These are phyloP conservation scores for Clarkia xantiana DNA, from an alignment of 345 rosid genomes.

Conservation along the genomic window DNA sequence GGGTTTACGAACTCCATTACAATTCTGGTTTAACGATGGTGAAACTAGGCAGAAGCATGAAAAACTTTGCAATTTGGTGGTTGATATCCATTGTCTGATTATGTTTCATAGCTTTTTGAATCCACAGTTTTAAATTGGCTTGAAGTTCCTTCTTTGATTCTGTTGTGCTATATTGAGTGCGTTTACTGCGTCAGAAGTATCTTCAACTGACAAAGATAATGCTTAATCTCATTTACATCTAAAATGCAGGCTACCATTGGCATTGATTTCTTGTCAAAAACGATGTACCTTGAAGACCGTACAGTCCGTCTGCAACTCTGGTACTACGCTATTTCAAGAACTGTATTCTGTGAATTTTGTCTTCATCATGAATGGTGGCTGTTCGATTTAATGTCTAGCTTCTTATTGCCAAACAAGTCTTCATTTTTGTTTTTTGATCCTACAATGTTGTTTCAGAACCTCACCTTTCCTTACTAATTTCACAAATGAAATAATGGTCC, in stretches of 20 bases:
- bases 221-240: background rate
- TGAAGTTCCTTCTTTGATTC: too few relatives aligned
- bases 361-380: background rate
- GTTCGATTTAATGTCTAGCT: too few relatives aligned
- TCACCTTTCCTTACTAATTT: background rate
- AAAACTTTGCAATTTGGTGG: too few relatives aligned
- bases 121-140: background rate
- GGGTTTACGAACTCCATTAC: too few relatives aligned
- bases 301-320: conserved; percentile 92
- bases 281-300: conserved; percentile 90
- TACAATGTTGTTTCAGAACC: too few relatives aligned
- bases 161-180: background rate
- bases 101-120: background rate
- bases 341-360: background rate
- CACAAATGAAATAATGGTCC: too few relatives aligned
- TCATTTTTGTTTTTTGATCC: too few relatives aligned
- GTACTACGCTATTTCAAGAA: conserved; percentile 15
- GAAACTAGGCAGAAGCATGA: too few relatives aligned
- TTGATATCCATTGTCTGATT: too few relatives aligned
- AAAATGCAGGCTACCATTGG: conserved; percentile 75
- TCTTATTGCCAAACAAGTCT: too few relatives aligned
- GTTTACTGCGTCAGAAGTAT: background rate
- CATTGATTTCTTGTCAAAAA: conserved; percentile 82
- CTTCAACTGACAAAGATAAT: background rate
- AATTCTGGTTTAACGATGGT: too few relatives aligned